phyloP scores from a whole-genome alignment of 768 basidiomycete species.

The Pleurotus pulmonarius region DNA sequence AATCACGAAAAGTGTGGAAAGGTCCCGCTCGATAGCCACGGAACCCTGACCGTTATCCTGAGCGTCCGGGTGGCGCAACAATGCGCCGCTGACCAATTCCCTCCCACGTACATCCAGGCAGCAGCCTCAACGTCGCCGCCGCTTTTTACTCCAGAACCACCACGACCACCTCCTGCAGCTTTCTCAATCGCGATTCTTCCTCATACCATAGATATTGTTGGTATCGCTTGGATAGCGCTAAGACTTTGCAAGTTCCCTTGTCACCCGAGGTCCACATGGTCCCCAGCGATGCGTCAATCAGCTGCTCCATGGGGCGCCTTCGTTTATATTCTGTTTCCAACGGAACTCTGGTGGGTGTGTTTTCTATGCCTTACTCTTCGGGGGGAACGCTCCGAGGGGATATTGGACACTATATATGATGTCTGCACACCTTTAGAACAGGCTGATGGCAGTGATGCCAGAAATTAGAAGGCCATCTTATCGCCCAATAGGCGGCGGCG shows the following conservation, averaged over 20 bases:
- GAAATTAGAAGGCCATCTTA: neutral
- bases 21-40: too few relatives aligned
- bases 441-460: neutral
- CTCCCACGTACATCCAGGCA: neutral
- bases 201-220: neutral
- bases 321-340: neutral
- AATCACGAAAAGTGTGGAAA: neutral
- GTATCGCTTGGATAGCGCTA: neutral
- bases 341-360: neutral
- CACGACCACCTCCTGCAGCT: neutral
- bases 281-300: neutral
- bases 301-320: neutral
- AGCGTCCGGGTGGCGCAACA: neutral
- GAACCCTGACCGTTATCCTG: neutral
- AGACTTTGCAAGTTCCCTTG: neutral
- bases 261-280: constrained; percentile 1
- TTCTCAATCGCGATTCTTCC: neutral
- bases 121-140: neutral
- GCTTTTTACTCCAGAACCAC: neutral
- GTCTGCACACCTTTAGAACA: too few relatives aligned
- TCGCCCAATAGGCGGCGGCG: neutral
- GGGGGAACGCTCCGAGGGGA: neutral
- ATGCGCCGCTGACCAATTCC: neutral
- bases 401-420: neutral
- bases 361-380: neutral